phyloP scores from a whole-genome alignment of 768 basidiomycete genomes.

The Lepiota brunneoincarnata region DNA sequence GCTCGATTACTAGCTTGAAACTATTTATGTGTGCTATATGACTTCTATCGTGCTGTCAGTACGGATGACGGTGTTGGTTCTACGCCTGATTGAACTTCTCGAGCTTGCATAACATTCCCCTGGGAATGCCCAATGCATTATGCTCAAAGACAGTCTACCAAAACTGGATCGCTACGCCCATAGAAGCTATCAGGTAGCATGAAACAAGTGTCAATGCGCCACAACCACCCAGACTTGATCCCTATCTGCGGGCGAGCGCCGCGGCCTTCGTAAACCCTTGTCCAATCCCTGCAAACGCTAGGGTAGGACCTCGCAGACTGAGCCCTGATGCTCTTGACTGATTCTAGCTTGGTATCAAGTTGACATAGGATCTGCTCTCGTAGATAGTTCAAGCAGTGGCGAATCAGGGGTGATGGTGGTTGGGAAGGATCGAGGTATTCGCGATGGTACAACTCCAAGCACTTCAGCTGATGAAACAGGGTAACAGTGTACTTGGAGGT shows the following conservation, averaged over 20 bases:
- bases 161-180: too few relatives aligned
- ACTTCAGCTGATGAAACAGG: slow-evolving; percentile 17
- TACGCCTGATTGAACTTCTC: too few relatives aligned
- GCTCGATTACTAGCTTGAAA: too few relatives aligned
- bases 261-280: slow-evolving; percentile 17
- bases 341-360: slow-evolving; percentile 18
- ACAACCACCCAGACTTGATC: neutral
- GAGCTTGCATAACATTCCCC: too few relatives aligned
- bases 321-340: slow-evolving; percentile 9
- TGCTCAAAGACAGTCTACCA: too few relatives aligned
- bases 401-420: slow-evolving; percentile 6
- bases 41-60: too few relatives aligned
- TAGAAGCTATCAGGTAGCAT: too few relatives aligned
- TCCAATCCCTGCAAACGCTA: slow-evolving; percentile 17
- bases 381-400: slow-evolving; percentile 28
- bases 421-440: slow-evolving; percentile 9
- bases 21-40: too few relatives aligned
- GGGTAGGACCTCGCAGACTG: slow-evolving; percentile 13
- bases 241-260: neutral
- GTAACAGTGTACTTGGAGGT: slow-evolving; percentile 2
- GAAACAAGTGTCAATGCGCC: too few relatives aligned
- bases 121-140: too few relatives aligned
- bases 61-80: too few relatives aligned
- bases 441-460: slow-evolving; percentile 13
- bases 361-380: slow-evolving; percentile 27